phyloP scores from a whole-genome alignment of 371 early-diverging fungal genomes.

The Amoeboradix gromovi region DNA sequence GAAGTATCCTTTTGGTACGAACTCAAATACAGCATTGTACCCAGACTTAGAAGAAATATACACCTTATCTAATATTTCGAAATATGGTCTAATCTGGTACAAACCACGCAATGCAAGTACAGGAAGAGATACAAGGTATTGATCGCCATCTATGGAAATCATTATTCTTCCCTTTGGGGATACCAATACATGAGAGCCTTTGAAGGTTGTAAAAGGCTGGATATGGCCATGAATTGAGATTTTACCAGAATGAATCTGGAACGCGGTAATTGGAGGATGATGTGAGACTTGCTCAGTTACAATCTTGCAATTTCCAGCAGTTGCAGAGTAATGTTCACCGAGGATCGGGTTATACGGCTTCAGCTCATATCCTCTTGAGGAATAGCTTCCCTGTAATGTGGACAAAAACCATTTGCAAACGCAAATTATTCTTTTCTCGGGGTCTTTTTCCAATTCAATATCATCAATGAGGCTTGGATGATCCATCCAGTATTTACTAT shows the following conservation, averaged over 20 bases:
- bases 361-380: constrained; percentile 23
- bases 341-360: constrained; percentile 29
- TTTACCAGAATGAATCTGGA: constrained; percentile 15
- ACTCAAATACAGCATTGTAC: constrained; percentile 32
- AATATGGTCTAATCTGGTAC: constrained; percentile 40
- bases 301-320: constrained; percentile 7
- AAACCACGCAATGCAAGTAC: constrained; percentile 43
- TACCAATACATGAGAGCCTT: constrained; percentile 34
- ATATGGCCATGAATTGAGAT: constrained; percentile 32
- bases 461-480: constrained; percentile 20
- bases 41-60: constrained; percentile 33
- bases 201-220: constrained; percentile 39
- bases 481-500: constrained; percentile 20
- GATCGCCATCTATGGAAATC: constrained; percentile 18
- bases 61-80: constrained; percentile 38
- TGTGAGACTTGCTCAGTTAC: constrained; percentile 28
- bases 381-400: constrained; percentile 38
- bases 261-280: constrained; percentile 31
- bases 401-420: constrained; percentile 45
- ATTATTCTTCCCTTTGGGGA: constrained; percentile 15
- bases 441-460: not conserved
- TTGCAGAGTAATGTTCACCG: constrained; percentile 19
- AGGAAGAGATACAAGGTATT: constrained; percentile 39
- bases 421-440: constrained; percentile 29
- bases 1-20: constrained; percentile 39